Conservation (phyloP, 768 basidiomycete genomes). For the Sarcomyxa edulis region DNA sequence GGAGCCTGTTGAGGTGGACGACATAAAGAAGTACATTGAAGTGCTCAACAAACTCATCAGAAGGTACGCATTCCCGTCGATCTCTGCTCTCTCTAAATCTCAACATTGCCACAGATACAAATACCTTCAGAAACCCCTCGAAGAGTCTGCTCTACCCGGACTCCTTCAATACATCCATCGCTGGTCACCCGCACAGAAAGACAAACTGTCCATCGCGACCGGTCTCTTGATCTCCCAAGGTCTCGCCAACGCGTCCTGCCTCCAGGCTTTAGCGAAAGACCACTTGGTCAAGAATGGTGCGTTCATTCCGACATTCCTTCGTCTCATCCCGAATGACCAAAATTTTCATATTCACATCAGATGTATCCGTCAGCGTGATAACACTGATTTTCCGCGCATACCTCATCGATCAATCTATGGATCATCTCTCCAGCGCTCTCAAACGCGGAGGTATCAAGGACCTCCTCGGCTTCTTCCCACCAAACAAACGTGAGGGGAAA, state of each 20-base stretch:
- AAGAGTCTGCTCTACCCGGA: constrained; percentile 74
- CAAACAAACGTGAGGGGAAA: constrained; percentile 71
- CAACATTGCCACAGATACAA: constrained; percentile 67
- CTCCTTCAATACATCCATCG: constrained; percentile 87
- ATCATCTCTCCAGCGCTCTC: constrained; percentile 78
- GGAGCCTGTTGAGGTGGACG: constrained; percentile 72
- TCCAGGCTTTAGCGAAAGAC: constrained; percentile 84
- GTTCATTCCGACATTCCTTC: constrained; percentile 15
- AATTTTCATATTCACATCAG: constrained; percentile 30
- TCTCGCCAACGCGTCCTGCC: constrained; percentile 69
- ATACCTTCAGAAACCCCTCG: constrained; percentile 96
- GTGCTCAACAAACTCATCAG: constrained; percentile 95
- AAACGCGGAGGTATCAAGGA: constrained; percentile 85
- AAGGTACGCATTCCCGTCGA: constrained; percentile 45
- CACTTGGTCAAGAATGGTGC: constrained; percentile 93
- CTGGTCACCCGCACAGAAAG: constrained; percentile 71
- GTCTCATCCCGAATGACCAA: constrained; percentile 1
- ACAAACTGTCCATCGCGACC: constrained; percentile 77
- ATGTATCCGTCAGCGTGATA: constrained; percentile 71
- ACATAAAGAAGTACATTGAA: constrained; percentile 90
- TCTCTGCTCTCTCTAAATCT: constrained; percentile 1
- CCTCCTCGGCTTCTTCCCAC: constrained; percentile 82
- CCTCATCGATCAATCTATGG: constrained; percentile 80
- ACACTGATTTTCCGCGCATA: constrained; percentile 79
- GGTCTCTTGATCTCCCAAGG: constrained; percentile 85